These are phyloP conservation scores for Pleurotus tuoliensis DNA, from an alignment of 768 basidiomycete genomes.

Conservation along the genomic window DNA sequence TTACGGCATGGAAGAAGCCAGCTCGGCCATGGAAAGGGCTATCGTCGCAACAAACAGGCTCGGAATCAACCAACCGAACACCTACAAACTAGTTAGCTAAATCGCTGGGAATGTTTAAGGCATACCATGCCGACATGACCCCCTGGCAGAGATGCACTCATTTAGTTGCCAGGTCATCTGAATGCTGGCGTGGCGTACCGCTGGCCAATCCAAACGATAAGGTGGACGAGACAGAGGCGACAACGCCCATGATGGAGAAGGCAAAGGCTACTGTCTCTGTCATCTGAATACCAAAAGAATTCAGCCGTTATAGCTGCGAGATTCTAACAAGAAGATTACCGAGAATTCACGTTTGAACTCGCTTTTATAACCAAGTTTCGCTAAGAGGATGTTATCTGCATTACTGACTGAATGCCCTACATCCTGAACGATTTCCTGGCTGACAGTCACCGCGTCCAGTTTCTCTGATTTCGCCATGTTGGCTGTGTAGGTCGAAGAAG, in stretches of 20 bases:
- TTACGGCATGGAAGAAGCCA: slow-evolving; percentile 75
- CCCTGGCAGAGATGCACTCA: slow-evolving; percentile 29
- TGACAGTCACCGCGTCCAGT: not conserved
- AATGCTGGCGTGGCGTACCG: slow-evolving; percentile 31
- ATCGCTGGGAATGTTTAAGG: not conserved
- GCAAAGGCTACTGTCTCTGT: slow-evolving; percentile 64
- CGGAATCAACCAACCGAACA: slow-evolving; percentile 76
- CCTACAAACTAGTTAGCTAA: not conserved
- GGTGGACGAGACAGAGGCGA: slow-evolving; percentile 66
- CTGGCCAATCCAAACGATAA: slow-evolving; percentile 59
- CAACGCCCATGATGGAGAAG: slow-evolving; percentile 70
- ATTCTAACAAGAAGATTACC: slow-evolving; percentile 26
- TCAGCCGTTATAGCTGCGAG: not conserved
- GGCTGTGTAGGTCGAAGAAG: not conserved
- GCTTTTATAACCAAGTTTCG: slow-evolving; percentile 64
- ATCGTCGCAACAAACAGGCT: slow-evolving; percentile 63
- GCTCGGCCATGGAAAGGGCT: slow-evolving; percentile 69
- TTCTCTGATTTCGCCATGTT: slow-evolving; percentile 7
- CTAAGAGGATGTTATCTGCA: slow-evolving; percentile 56
- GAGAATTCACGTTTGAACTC: slow-evolving; percentile 76
- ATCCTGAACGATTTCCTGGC: slow-evolving; percentile 1
- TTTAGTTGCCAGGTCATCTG: too few species aligned
- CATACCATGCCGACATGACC: slow-evolving; percentile 67
- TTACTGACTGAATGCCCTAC: slow-evolving; percentile 12
- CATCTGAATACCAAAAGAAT: slow-evolving; percentile 27